Evolutionary conservation across 1,139 yeast genomes (phyloP), one percentile per base, ranked within the genome.

Genomic region (Maudiozyma humilis): DNA sequence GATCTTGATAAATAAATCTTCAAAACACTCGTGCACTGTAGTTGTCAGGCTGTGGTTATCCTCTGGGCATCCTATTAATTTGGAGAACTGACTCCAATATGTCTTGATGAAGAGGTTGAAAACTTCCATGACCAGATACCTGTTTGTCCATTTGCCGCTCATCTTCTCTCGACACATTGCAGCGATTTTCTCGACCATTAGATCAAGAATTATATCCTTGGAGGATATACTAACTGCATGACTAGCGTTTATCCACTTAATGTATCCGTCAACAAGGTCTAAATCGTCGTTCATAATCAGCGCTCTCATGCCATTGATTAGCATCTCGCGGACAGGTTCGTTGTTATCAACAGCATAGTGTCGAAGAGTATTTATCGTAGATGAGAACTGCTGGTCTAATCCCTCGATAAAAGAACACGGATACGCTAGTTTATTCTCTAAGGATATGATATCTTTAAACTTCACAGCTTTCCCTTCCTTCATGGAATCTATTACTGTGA

Each of bases 151-250:
- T 1, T 64, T 63, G 1, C 57, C 56, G 1, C 64, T 51, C 56
- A 76, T 73, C 14, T 60, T 56, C 2, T 46, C 42, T 3, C 54
- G 48, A n/a, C 78, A 68, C 47, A 64, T 68, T 2, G 48, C 40
- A 34, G 63, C 63, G 30, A 79, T 72, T 45, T 69, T 69, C 2
- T 55, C 54, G 12, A 73, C 67, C 1, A 78, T 64, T 3, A 72
- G 52, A 36, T 68, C 64, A 8, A 77, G 65, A 2, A 78, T 58
- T 4, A 72, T 55, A 35, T 51, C 51, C 29, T 43, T 49, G 2
- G 57, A 50, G 18, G 51, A 51, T 15, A 52, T 41, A 31, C 36
- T 32, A n/a, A n/a, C 40, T 10, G 51, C 44, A 37, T 47, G 38
- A 15, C 58, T 51, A 12, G 52, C 47, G 20, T 53, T 50, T 12